These are phyloP conservation scores for Sporisorium graminicola DNA, from an alignment of 1,284 basidiomycete species.

Conservation along the genomic window DNA sequence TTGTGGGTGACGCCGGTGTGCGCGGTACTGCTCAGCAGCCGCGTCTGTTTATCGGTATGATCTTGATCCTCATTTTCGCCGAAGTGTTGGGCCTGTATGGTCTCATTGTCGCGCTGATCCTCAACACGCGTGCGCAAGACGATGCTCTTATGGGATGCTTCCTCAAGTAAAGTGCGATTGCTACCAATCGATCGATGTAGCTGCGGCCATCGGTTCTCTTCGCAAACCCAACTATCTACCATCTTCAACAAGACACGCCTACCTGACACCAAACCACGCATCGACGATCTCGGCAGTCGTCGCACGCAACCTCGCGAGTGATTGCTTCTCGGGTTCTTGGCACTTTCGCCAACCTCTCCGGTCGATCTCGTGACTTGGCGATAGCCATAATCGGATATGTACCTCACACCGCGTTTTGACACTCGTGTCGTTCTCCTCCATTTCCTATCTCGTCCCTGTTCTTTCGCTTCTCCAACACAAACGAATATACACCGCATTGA, in stretches of 20 bases:
- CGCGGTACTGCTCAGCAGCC: conserved; percentile 78
- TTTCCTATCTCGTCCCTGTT: not conserved
- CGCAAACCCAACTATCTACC: not conserved
- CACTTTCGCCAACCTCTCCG: not conserved
- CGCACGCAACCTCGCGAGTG: too few relatives aligned
- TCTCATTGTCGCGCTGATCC: conserved; percentile 88
- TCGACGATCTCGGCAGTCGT: not conserved
- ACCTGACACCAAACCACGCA: not conserved
- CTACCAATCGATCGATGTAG: too few relatives aligned
- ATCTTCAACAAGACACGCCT: not conserved
- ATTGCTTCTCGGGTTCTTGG: too few relatives aligned
- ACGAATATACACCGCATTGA: conserved; percentile 49
- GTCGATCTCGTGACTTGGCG: conserved; percentile 9
- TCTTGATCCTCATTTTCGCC: conserved; percentile 82
- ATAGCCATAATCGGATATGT: conserved; percentile 7
- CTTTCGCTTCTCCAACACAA: conserved; percentile 19
- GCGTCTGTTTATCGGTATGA: conserved; percentile 87
- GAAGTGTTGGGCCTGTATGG: conserved; percentile 91
- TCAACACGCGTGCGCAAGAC: conserved; percentile 75
- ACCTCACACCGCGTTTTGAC: not conserved
- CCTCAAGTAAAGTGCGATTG: conserved; percentile 40
- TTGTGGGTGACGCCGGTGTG: conserved; percentile 86
- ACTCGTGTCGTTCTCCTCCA: not conserved
- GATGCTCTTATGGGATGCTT: conserved; percentile 54
- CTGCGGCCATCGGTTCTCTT: not conserved